phyloP scores from a whole-genome alignment of 2,329 filamentous ascomycete species.

The Fusarium sp. region DNA sequence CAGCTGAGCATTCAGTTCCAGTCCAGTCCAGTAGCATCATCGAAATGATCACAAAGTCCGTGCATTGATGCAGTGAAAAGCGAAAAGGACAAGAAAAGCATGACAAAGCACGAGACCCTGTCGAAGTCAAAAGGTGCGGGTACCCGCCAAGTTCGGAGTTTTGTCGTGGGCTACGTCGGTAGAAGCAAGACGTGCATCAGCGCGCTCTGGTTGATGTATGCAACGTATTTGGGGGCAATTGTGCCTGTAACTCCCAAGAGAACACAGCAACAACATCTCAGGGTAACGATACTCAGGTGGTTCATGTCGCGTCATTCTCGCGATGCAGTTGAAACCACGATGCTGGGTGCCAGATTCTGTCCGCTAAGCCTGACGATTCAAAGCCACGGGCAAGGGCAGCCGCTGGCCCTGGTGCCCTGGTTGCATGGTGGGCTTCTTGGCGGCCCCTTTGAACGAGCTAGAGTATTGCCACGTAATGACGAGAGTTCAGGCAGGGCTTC shows the following conservation, averaged over 20 bases:
- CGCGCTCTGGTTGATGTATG: constrained; percentile 19
- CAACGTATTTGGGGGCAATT: constrained; percentile 1
- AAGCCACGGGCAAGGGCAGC: constrained; percentile 38
- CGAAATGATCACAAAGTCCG: constrained; percentile 36
- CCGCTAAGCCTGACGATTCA: constrained; percentile 23
- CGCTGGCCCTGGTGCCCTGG: constrained; percentile 37
- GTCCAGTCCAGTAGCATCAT: not conserved
- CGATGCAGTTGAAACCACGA: constrained; percentile 12
- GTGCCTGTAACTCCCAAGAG: constrained; percentile 1
- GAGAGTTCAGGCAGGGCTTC: constrained; percentile 38
- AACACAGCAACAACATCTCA: not conserved
- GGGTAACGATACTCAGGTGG: constrained; percentile 1
- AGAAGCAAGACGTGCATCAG: constrained; percentile 26
- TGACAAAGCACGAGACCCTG: constrained; percentile 30
- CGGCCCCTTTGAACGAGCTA: constrained; percentile 48
- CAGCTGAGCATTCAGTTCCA: not conserved
- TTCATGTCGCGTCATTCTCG: constrained; percentile 12
- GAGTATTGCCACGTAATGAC: constrained; percentile 49
- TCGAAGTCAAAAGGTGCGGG: constrained; percentile 39
- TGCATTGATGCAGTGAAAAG: constrained; percentile 34
- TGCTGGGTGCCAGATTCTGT: constrained; percentile 5
- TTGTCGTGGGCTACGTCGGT: constrained; percentile 35
- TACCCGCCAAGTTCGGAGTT: constrained; percentile 40
- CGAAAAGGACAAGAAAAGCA: constrained; percentile 16
- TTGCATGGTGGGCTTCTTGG: constrained; percentile 42